Conservation (phyloP, 495 filamentous ascomycete species). For the Trichoderma parareesei region DNA sequence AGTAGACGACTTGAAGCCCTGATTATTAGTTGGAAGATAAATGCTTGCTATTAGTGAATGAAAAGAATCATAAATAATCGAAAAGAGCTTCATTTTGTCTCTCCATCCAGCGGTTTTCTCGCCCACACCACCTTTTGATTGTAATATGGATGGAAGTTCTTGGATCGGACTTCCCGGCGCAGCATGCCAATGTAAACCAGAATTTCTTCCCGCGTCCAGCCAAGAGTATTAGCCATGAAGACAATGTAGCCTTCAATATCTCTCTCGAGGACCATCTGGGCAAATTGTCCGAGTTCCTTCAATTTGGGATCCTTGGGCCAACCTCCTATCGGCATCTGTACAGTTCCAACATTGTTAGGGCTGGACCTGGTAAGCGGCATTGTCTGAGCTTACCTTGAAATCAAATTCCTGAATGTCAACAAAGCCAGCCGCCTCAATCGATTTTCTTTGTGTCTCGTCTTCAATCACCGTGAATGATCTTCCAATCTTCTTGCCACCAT, state of each 20-base stretch:
- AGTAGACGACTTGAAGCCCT: too few species aligned
- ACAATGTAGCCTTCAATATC: conserved; percentile 30
- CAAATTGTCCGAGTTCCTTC: conserved; percentile 40
- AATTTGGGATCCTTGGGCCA: conserved; percentile 43
- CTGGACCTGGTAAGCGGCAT: too few species aligned
- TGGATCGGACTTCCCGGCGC: conserved; percentile 24
- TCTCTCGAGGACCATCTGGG: conserved; percentile 18
- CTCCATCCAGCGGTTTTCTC: conserved; percentile 22
- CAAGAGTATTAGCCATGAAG: conserved; percentile 24
- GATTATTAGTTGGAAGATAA: too few species aligned
- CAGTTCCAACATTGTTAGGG: conserved; percentile 1
- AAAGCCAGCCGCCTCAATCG: conserved; percentile 31
- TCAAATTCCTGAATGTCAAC: conserved; percentile 27
- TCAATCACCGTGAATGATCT: conserved; percentile 37
- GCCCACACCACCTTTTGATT: conserved; percentile 25
- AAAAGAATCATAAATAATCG: background rate
- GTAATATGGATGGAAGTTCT: conserved; percentile 23
- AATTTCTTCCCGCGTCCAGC: conserved; percentile 28
- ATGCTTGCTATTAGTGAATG: background rate
- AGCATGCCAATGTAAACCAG: conserved; percentile 27
- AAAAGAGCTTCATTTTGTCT: background rate
- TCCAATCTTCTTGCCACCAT: conserved; percentile 37
- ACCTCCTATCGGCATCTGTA: conserved; percentile 35
- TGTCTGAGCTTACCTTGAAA: conserved; percentile 30
- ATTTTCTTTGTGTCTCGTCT: conserved; percentile 23